Evolutionary conservation across 202 grass and related monocot genomes (phyloP).

Genomic region (Eragrostis tef): DNA sequence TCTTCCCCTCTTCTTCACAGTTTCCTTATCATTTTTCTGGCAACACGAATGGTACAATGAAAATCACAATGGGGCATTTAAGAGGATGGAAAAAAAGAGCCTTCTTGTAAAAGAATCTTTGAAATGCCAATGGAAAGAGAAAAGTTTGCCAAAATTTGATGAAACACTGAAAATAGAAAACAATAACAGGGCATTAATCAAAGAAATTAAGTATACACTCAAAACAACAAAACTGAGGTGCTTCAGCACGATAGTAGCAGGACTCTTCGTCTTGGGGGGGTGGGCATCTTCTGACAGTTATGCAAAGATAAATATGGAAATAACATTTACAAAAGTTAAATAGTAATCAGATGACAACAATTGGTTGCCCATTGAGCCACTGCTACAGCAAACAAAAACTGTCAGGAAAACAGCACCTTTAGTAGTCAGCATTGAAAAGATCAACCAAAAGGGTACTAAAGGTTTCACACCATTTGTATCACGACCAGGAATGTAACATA

Average conservation of each 20-base stretch:
- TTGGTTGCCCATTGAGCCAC: neutral
- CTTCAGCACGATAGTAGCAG: neutral
- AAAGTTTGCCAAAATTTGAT: neutral
- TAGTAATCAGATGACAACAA: neutral
- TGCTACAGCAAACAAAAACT: neutral
- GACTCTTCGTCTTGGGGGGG: too few species aligned
- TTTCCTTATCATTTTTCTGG: slow-evolving; percentile 15
- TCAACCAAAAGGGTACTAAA: too few species aligned
- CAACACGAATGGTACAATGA: neutral
- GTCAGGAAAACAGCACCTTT: neutral
- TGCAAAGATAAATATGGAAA: neutral
- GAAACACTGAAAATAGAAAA: neutral
- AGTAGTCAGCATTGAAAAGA: too few species aligned
- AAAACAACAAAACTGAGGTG: neutral
- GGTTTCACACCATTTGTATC: too few species aligned
- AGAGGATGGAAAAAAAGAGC: neutral
- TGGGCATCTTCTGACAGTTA: neutral
- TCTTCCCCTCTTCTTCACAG: neutral
- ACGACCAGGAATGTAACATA: too few species aligned
- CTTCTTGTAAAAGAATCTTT: neutral
- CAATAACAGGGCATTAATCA: neutral
- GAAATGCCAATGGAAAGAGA: neutral
- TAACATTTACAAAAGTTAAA: neutral
- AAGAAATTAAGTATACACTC: neutral
- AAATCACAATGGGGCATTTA: neutral